These are phyloP conservation scores for Phylloporus arenicola DNA, from an alignment of 768 basidiomycete species.

Conservation along the genomic window DNA sequence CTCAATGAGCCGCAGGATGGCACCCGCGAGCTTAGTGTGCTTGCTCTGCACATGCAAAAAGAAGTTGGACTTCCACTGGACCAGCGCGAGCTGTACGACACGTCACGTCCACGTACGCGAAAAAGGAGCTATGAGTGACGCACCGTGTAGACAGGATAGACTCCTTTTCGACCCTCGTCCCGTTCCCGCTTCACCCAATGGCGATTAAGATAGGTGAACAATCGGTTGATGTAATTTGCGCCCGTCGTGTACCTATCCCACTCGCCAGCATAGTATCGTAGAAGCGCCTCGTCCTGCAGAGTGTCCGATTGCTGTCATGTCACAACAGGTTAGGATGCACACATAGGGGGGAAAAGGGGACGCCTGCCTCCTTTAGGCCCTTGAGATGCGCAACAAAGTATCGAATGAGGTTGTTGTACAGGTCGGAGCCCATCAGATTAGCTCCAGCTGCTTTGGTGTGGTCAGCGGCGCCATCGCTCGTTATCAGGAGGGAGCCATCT, in stretches of 20 bases:
- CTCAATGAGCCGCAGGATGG: constrained; percentile 87
- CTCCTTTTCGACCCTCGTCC: constrained; percentile 91
- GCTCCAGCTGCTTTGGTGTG: constrained; percentile 62
- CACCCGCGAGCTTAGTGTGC: constrained; percentile 76
- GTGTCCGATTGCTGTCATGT: constrained; percentile 61
- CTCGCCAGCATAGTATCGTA: constrained; percentile 86
- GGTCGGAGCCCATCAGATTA: constrained; percentile 94
- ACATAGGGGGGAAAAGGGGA: constrained; percentile 11
- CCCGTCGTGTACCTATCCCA: constrained; percentile 98
- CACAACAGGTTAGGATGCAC: constrained; percentile 12
- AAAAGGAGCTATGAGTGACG: constrained; percentile 25
- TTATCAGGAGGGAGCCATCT: constrained; percentile 23
- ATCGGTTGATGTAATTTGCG: constrained; percentile 93
- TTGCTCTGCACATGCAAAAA: constrained; percentile 85
- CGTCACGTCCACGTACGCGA: neutral
- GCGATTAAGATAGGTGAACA: constrained; percentile 97
- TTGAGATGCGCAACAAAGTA: constrained; percentile 87
- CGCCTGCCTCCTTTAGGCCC: constrained; percentile 50
- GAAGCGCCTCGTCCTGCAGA: constrained; percentile 79
- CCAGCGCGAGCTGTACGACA: constrained; percentile 70
- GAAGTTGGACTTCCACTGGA: constrained; percentile 92
- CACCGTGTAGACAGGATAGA: constrained; percentile 95
- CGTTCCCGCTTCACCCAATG: constrained; percentile 99
- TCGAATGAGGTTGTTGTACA: constrained; percentile 90
- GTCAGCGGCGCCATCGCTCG: constrained; percentile 15